Percentiles rank a stretch among this genome's conserved stretches.
phyloP scores from a whole-genome alignment of 2,329 filamentous ascomycete species.

The Arachnomyces sp. region DNA sequence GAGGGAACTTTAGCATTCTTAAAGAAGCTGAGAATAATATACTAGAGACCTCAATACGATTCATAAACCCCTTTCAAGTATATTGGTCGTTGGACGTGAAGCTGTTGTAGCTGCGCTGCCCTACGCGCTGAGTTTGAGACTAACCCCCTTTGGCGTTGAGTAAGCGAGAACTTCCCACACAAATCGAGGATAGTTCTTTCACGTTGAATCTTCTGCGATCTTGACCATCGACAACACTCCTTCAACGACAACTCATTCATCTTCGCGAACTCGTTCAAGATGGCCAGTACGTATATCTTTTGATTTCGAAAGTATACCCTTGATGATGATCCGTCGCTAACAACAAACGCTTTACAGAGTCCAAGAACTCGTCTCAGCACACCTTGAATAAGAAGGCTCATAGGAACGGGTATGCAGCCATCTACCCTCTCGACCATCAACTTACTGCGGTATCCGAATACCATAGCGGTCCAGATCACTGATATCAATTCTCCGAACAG shows the following conservation, averaged over 20 bases:
- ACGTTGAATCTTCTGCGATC: too few relatives aligned
- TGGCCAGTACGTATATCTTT: conserved; percentile 34
- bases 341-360: conserved; percentile 56
- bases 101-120: too few relatives aligned
- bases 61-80: too few relatives aligned
- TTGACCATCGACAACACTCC: conserved; percentile 24
- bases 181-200: too few relatives aligned
- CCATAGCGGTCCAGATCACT: background rate
- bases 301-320: background rate
- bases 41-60: too few relatives aligned
- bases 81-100: too few relatives aligned
- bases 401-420: conserved; percentile 79
- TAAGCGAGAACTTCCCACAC: too few relatives aligned
- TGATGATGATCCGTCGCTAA: conserved; percentile 2
- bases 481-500: conserved; percentile 40
- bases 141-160: too few relatives aligned
- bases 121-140: too few relatives aligned
- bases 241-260: conserved; percentile 27
- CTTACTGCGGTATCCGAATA: background rate
- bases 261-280: conserved; percentile 38
- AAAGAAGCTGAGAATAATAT: too few relatives aligned
- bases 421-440: background rate
- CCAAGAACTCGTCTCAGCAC: conserved; percentile 99
- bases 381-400: conserved; percentile 98
- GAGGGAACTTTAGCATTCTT: too few relatives aligned